Percentiles rank a stretch among this genome's conserved stretches.
Conservation (phyloP, 208 protist species). For the Trypanosoma theileri region DNA sequence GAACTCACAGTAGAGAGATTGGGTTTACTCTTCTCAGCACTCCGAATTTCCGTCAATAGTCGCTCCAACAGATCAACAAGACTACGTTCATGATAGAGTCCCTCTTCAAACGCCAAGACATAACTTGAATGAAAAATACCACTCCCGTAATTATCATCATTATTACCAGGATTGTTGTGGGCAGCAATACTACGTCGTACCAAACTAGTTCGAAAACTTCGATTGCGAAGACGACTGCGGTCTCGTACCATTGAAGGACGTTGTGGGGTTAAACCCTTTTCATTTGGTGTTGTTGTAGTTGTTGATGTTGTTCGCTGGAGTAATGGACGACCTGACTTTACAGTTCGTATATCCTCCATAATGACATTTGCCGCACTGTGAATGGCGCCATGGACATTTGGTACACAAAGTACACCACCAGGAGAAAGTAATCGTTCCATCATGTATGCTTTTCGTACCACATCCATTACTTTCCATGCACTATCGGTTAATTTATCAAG, state of each 20-base stretch:
- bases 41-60: slow-evolving; percentile 3
- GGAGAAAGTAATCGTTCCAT: slow-evolving; percentile 40
- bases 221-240: not conserved
- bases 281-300: not conserved
- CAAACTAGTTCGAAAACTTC: not conserved
- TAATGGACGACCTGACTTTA: not conserved
- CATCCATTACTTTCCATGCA: slow-evolving; percentile 34
- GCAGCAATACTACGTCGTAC: not conserved
- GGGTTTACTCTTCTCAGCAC: not conserved
- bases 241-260: not conserved
- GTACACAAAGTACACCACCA: slow-evolving; percentile 12
- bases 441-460: slow-evolving; percentile 52
- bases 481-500: slow-evolving; percentile 27
- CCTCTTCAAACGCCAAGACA: slow-evolving; percentile 32
- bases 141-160: not conserved
- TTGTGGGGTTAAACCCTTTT: not conserved
- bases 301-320: too few species aligned
- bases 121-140: not conserved
- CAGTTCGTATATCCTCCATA: slow-evolving; percentile 16
- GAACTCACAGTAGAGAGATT: not conserved
- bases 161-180: not conserved
- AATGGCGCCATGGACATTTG: not conserved
- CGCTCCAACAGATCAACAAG: slow-evolving; percentile 22
- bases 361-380: slow-evolving; percentile 5
- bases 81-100: slow-evolving; percentile 15